Evolutionary conservation across 2,329 filamentous ascomycete species (phyloP), one percentile per base, ranked within the genome.

Genomic region (Sporothrix dimorphospora): DNA sequence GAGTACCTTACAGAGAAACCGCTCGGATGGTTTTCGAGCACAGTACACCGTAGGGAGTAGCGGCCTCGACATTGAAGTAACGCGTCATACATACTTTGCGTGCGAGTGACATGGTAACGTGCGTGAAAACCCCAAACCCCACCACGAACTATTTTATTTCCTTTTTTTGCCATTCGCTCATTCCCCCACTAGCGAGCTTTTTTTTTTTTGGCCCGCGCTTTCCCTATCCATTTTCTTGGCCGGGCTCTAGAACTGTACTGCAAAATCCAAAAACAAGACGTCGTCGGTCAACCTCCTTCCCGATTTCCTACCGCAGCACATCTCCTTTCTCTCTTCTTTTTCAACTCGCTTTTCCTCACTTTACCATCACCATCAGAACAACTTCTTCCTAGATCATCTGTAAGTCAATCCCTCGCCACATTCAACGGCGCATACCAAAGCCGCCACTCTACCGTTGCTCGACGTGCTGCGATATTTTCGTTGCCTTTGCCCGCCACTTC

Each of bases 191-290:
- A 59, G 63, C 63, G 51, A 57, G 30, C 66, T 34, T 45, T 66
- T 70, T 45, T 66, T 70, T 66, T 51, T 72, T 65, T 69, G n/a
- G 47, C 47, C 42, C 67, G 71, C 61, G 59, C 71, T 42, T 72
- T 72, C 71, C 71, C 59, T 47, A 9, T 49, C 57, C 38, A 30
- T 55, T 55, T 53, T 70, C 59, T 68, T 59, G 24, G 67, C 38
- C 24, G 19, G 38, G 34, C 21, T 34, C 49, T 24, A 19, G 45
- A 53, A 61, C 66, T 21, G 24, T 38, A 30, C 40, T 12, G 27
- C 59, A 27, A 45, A 63, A 63, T 24, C 38, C 19, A 45, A 51
- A 30, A n/a, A 12, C 34, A 34, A 21, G 45, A 67, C 65, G 45
- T 51, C 45, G 19, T 40, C 40, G 21, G 61, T 38, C 42, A 34